Base-by-base conservation (phyloP, 176 grass and related monocot genomes). In the Musa troglodytarum region DNA sequence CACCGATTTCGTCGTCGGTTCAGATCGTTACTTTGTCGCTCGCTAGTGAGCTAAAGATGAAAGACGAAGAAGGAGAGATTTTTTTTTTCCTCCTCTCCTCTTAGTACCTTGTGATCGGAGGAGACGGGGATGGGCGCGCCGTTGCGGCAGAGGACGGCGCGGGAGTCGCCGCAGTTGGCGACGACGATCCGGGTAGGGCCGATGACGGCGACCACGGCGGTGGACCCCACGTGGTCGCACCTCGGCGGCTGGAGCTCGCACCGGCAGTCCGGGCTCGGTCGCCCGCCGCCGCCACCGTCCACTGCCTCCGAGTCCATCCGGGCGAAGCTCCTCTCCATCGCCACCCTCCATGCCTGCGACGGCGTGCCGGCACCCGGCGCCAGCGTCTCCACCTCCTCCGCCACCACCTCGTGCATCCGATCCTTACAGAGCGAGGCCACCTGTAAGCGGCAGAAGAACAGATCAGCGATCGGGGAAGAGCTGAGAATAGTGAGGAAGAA, bases 221-320 rank as follows among this genome's bases (percentile, higher is more conserved):
- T 99, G 65, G 95, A 99, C 0, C 95, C 95, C 21, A 87, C 95
- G 57, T 89, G 95, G 63, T 99, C 91, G 78, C 87, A 93, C 15
- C 86, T 89, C 6, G 90, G 82, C 73, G 86, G 82, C 78, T 83
- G 88, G 74, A 86, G 81, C 73, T 91, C 88, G 86, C 94, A 98
- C 10, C 84, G 78, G 88, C 95, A 99, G 65, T 64, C 75, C 1
- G 84, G 82, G 53, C 78, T 85, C 28, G 81, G 63, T 69, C 61
- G 6, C 77, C 80, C 74, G 65, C 85, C 74, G 54, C 67, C 84
- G 43, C 56, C 77, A 1, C 69, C 79, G 84, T 88, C 82, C 68
- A 71, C 85, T 14, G 82, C 86, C 75, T 87, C 86, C 56, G 80
- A 82, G 50, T 99, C 95, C 90, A 99, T 63, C 1, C 80, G 84